Evolutionary conservation across 352 stramenopile species (phyloP), one percentile per base, ranked within the genome.

Genomic region (Phytopythium delawarense): DNA sequence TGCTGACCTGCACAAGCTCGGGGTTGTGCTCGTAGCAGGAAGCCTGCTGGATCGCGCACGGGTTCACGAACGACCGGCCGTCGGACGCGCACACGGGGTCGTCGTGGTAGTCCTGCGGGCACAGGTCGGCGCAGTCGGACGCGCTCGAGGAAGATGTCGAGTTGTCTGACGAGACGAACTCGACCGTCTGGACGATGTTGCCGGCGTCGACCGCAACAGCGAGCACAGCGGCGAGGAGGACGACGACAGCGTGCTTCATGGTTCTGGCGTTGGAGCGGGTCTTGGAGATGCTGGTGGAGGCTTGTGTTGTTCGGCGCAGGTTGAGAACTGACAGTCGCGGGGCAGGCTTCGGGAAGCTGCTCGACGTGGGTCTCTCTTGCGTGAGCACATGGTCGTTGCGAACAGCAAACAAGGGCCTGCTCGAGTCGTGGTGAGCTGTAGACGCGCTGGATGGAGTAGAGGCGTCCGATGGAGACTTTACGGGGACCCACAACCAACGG

Each of bases 41-140:
- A 0, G 60, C 57, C 13, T 71, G 58, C 12, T 52, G 50, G 25
- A 80, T 35, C 34, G 60, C 32, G 44, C 72, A 80, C 44, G 50
- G 30, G 59, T 74, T 80, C 7, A 35, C 39, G 61, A 76, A 80
- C 25, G 63, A 76, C 20, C 65, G 64, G 35, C 71, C 71, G 46
- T 70, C 67, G 39, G 68, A 69, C 30, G 73, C 69, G 35, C 62
- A 74, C 9, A 76, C 63, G 3, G 72, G 70, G 21, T 72, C 59
- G 40, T 76, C 76, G 28, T 75, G 60, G 48, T 78, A 67, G 32
- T n/a, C 16, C 39, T 45, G 39, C 6, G 67, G 16, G 46, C 72
- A 79, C 11, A 60, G 39, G 44, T 71, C 61, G 42, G 72, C 66
- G 16, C 71, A 78, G 7, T 25, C 58, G 16, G 37, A 25, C 18